Evolutionary conservation across 176 grass and related monocot species (phyloP).

Genomic region (Guadua angustifolia): DNA sequence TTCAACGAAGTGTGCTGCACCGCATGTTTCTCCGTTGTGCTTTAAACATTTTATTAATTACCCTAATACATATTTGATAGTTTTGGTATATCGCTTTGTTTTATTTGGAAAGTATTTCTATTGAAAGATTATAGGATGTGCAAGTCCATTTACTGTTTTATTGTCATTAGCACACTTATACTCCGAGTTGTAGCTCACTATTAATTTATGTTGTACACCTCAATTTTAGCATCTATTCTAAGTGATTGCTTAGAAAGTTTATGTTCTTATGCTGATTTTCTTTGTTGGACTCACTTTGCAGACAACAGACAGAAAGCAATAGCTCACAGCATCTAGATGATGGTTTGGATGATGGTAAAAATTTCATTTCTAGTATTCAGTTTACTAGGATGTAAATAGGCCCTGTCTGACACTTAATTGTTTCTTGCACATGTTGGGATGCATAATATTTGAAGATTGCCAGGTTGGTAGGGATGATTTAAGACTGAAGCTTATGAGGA

Average conservation of each 20-base stretch:
- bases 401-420: conserved; percentile 30
- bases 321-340: conserved; percentile 44
- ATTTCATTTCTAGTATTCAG: conserved; percentile 42
- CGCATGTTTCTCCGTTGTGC: background rate
- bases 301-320: conserved; percentile 56
- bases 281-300: conserved; percentile 39
- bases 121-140: background rate
- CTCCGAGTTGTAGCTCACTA: background rate
- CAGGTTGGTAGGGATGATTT: conserved; percentile 64
- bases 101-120: conserved; percentile 21
- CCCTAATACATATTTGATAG: conserved; percentile 14
- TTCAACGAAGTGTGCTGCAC: background rate
- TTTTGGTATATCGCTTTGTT: background rate
- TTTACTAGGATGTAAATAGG: conserved; percentile 26
- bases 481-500: conserved; percentile 80
- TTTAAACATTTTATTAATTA: background rate
- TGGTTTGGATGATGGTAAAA: conserved; percentile 47
- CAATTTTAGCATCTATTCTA: background rate
- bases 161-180: conserved; percentile 1
- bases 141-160: background rate
- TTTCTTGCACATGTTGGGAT: conserved; percentile 44
- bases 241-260: conserved; percentile 37
- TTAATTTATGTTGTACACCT: background rate
- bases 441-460: conserved; percentile 52
- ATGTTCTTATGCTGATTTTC: conserved; percentile 1